Conservation (phyloP, 2,329 filamentous ascomycete species). For the Chaetomiaceae sp. region DNA sequence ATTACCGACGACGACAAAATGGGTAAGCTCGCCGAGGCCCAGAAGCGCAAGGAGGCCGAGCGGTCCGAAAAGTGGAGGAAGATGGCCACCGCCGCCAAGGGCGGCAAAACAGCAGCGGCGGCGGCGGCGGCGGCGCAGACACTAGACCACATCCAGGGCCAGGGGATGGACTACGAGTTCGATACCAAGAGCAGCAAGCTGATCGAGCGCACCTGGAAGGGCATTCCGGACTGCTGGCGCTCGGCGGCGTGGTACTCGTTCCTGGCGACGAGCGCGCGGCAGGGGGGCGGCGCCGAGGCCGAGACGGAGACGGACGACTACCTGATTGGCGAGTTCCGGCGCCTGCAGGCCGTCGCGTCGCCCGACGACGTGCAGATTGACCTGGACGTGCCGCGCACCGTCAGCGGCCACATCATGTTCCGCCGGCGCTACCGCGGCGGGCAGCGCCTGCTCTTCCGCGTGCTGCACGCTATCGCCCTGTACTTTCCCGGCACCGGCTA, state of each 20-base stretch:
- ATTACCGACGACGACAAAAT: slow-evolving; percentile 50
- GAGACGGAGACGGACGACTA: slow-evolving; percentile 62
- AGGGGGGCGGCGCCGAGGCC: slow-evolving; percentile 40
- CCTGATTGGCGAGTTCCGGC: slow-evolving; percentile 65
- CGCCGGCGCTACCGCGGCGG: slow-evolving; percentile 84
- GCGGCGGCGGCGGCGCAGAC: slow-evolving; percentile 28
- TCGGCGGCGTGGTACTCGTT: slow-evolving; percentile 94
- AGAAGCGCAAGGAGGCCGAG: slow-evolving; percentile 57
- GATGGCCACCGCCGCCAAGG: slow-evolving; percentile 54
- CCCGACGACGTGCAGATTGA: slow-evolving; percentile 96
- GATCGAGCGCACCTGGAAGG: slow-evolving; percentile 92
- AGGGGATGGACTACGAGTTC: slow-evolving; percentile 67
- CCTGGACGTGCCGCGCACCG: slow-evolving; percentile 90
- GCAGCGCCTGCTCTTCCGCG: slow-evolving; percentile 84
- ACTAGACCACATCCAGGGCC: slow-evolving; percentile 21
- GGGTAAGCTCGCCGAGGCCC: slow-evolving; percentile 46
- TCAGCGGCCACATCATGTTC: slow-evolving; percentile 97
- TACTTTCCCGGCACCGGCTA: slow-evolving; percentile 91
- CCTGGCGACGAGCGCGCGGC: slow-evolving; percentile 67
- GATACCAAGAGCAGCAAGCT: slow-evolving; percentile 78
- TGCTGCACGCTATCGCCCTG: slow-evolving; percentile 83
- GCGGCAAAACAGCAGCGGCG: slow-evolving; percentile 34
- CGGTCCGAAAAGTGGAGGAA: slow-evolving; percentile 62
- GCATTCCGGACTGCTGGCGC: slow-evolving; percentile 93
- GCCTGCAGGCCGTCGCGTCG: slow-evolving; percentile 65